phyloP scores from a whole-genome alignment of 257 asterid species.

The Solanum arcanum region DNA sequence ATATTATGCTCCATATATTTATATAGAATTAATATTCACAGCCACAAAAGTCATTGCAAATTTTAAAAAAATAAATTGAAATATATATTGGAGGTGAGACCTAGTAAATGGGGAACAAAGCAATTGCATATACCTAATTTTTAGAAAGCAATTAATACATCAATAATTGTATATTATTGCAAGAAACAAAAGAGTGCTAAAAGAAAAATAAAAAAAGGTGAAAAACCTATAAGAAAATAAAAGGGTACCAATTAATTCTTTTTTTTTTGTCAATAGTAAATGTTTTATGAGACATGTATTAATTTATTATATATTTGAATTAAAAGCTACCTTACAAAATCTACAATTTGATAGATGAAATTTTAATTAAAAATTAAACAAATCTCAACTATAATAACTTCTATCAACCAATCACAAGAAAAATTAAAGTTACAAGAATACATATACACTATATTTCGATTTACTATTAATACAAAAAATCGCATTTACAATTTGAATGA shows the following conservation, averaged over 20 bases:
- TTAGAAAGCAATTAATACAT: neutral
- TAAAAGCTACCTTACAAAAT: neutral
- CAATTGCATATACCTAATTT: neutral
- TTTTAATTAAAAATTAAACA: neutral
- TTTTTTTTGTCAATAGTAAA: neutral
- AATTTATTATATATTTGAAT: neutral
- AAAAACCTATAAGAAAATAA: neutral
- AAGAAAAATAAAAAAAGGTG: neutral
- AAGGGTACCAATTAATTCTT: neutral
- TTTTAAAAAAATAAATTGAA: neutral
- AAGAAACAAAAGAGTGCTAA: neutral
- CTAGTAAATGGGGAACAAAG: neutral
- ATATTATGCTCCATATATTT: neutral
- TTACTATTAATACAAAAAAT: too few species aligned
- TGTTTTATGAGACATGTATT: neutral
- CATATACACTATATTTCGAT: too few species aligned
- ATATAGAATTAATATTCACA: neutral
- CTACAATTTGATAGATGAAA: neutral
- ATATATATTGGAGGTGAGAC: neutral
- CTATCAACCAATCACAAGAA: too few species aligned
- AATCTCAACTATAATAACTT: neutral
- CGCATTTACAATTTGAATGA: neutral
- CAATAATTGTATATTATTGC: neutral
- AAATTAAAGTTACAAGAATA: neutral
- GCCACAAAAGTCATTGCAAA: neutral